Evolutionary conservation across 164 flowering plant genomes (phyloP), one percentile per base, ranked within the genome.

Genomic region (Akebia trifoliata): DNA sequence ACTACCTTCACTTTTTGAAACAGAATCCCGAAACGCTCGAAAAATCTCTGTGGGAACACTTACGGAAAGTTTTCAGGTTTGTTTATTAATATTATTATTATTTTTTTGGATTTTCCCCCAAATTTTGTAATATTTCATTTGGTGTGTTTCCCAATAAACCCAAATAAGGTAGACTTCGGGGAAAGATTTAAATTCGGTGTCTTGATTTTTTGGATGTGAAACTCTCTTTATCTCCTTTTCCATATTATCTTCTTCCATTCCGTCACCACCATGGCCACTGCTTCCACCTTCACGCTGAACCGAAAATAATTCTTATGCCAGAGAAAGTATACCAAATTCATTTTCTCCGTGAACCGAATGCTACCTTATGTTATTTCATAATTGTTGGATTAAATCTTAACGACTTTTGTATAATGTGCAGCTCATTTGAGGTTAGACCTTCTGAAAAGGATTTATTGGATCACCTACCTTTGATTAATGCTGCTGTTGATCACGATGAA

Each of bases 41-140:
- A 20, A 76, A 77, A 48, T 67, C 69, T 34, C 29, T 88, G 35
- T 88, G 98, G 95, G 79, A 82, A 35, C 70, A 77, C 39, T 55
- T 92, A 64, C 44, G 65, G 15, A 86, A 69, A 68, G 51, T 25
- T 52, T 86, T 86, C 57, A 74, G 93, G 95, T 87, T 31, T 72
- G 34, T 4, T 30, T 21, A 4, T 6, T 35, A 24, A 42, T 56
- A 20, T 20, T 43, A 26, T 58, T 9, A 46, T 4, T 15, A 30
- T 17, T 30, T 17, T 5, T 24, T 32, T 50, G 22, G 37, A 4
- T 0, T 11, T 2, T n/a, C n/a, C n/a, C n/a, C n/a, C n/a, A n/a
- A n/a, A n/a, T n/a, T n/a, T n/a, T n/a, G n/a, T n/a, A n/a, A n/a
- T n/a, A n/a, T 40, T 48, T 1, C 10, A 12, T 30, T 50, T n/a